Evolutionary conservation across 805 yeast genomes (phyloP).

Genomic region (Lipomyces spencermartinsiae): DNA sequence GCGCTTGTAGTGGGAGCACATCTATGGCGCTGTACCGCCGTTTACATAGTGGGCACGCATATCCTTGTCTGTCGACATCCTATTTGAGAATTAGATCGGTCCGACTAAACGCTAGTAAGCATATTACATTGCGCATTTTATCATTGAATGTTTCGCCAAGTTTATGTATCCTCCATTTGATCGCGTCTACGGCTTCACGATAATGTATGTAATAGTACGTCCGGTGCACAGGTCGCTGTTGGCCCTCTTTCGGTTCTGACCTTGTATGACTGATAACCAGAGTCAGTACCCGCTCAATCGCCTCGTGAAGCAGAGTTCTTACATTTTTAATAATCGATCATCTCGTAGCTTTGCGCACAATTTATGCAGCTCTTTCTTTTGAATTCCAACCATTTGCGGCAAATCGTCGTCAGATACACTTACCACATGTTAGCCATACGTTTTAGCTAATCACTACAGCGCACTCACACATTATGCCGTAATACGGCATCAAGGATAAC

Average conservation of each 20-base stretch:
- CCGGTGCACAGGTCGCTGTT: conserved; percentile 68
- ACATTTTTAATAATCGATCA: conserved; percentile 76
- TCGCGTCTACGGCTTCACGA: conserved; percentile 92
- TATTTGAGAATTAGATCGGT: background rate
- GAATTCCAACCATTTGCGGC: conserved; percentile 77
- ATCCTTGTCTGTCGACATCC: conserved; percentile 91
- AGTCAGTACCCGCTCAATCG: background rate
- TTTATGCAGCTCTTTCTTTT: conserved; percentile 83
- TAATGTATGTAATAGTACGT: conserved; percentile 86
- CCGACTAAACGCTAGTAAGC: background rate
- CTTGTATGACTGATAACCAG: conserved; percentile 31
- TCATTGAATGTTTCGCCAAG: conserved; percentile 79
- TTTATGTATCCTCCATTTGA: conserved; percentile 94
- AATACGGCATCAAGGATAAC: conserved; percentile 85
- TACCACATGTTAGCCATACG: background rate
- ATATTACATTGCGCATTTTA: conserved; percentile 66
- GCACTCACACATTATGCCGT: conserved; percentile 72
- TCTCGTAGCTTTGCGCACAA: conserved; percentile 81
- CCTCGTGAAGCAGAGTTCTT: conserved; percentile 47
- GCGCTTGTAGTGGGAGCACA: conserved; percentile 80
- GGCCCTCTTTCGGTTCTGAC: conserved; percentile 57
- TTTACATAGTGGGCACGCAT: conserved; percentile 84
- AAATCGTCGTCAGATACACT: conserved; percentile 86
- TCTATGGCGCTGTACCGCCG: conserved; percentile 84
- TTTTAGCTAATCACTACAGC: background rate